Evolutionary conservation across 2,329 filamentous ascomycete species (phyloP).

Genomic region (Paraphaeosphaeria minitans): DNA sequence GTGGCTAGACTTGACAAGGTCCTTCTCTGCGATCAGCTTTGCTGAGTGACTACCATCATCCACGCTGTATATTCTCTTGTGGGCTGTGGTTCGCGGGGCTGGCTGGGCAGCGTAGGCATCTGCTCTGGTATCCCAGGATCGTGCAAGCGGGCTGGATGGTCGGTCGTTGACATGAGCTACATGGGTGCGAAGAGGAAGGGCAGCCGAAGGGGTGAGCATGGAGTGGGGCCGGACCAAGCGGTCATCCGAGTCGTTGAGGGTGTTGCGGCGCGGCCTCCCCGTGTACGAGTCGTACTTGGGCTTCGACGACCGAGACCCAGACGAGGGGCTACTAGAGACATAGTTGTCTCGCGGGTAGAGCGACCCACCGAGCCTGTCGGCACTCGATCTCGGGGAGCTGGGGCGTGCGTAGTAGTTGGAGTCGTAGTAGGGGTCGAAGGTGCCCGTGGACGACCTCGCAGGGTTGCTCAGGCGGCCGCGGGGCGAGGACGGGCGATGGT

Average conservation of each 20-base stretch:
- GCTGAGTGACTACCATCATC: constrained; percentile 50
- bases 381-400: constrained; percentile 43
- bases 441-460: constrained; percentile 45
- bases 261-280: constrained; percentile 53
- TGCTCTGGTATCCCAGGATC: constrained; percentile 38
- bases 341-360: constrained; percentile 32
- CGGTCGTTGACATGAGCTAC: constrained; percentile 30
- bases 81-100: constrained; percentile 33
- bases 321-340: constrained; percentile 27
- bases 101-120: constrained; percentile 47
- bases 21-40: constrained; percentile 45
- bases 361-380: constrained; percentile 34
- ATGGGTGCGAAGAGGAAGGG: constrained; percentile 41
- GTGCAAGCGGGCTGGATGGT: constrained; percentile 51
- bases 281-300: constrained; percentile 52
- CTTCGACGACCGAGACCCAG: constrained; percentile 33
- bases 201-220: constrained; percentile 32
- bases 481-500: constrained; percentile 44
- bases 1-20: constrained; percentile 42
- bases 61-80: constrained; percentile 57
- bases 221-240: constrained; percentile 41
- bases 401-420: constrained; percentile 36
- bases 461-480: constrained; percentile 38
- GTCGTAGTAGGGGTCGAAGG: constrained; percentile 44
- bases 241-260: constrained; percentile 47